A percentile compares a stretch with the other conserved stretches of the same genome.
phyloP scores from a whole-genome alignment of 2,329 filamentous ascomycete genomes.

The Penicillium nordicum region DNA sequence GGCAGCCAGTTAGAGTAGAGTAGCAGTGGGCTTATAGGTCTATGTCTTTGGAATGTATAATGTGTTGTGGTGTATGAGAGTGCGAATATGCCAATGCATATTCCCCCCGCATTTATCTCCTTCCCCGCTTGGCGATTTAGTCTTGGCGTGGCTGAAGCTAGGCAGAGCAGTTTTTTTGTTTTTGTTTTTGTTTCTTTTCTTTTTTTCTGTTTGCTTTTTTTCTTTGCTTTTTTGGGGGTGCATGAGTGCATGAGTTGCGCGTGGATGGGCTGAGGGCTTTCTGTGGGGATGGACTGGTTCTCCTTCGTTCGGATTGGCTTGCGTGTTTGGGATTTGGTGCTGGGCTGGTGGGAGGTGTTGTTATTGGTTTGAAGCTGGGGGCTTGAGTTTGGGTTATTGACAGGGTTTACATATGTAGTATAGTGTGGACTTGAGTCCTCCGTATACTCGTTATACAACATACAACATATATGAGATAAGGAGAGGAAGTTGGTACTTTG shows the following conservation, averaged over 20 bases:
- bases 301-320: background rate
- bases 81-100: background rate
- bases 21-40: background rate
- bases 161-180: background rate
- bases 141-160: background rate
- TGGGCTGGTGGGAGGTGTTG: background rate
- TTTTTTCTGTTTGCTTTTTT: background rate
- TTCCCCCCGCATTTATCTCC: slow-evolving; percentile 2
- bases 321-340: background rate
- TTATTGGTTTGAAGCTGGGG: background rate
- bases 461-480: background rate
- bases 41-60: background rate
- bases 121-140: background rate
- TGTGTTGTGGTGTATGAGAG: background rate
- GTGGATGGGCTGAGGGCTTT: background rate
- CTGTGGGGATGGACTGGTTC: slow-evolving; percentile 1
- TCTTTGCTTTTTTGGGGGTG: background rate
- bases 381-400: background rate
- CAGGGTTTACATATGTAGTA: background rate
- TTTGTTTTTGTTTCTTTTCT: background rate
- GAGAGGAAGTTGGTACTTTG: background rate
- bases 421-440: background rate
- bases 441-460: background rate
- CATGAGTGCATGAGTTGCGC: background rate
- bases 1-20: background rate